These are phyloP conservation scores for Fusarium bulbicola DNA, from an alignment of 2,329 filamentous ascomycete genomes.

Conservation along the genomic window DNA sequence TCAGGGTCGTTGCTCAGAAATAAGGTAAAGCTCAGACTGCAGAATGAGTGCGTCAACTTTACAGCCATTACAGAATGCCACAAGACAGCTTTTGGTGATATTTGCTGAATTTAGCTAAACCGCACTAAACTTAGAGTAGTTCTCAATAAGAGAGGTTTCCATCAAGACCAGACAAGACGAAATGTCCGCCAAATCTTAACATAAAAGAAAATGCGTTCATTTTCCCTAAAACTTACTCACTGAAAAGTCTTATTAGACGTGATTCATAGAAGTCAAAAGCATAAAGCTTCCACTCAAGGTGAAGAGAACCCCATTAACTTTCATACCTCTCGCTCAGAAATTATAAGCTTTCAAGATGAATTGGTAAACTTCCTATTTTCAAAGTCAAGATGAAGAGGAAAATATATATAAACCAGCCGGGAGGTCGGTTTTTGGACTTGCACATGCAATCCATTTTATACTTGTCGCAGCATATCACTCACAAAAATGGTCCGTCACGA, in stretches of 20 bases:
- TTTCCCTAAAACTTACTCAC: rapidly evolving
- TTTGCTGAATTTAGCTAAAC: rapidly evolving
- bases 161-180: neutral
- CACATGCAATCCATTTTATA: neutral
- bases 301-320: neutral
- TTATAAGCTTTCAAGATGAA: no score
- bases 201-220: rapidly evolving
- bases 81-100: no score
- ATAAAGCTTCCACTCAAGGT: rapidly evolving
- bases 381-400: neutral
- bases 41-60: neutral
- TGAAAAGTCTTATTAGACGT: no score
- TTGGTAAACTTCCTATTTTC: neutral
- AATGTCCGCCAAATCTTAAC: rapidly evolving
- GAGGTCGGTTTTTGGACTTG: rapidly evolving
- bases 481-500: neutral
- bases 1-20: no score
- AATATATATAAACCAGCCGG: neutral
- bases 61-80: neutral
- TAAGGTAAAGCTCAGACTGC: neutral
- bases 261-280: neutral
- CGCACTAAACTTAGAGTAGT: rapidly evolving
- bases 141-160: rapidly evolving
- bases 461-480: neutral
- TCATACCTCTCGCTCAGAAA: rapidly evolving